phyloP scores from a whole-genome alignment of 2,329 filamentous ascomycete species.

The Aspergillus neotritici region DNA sequence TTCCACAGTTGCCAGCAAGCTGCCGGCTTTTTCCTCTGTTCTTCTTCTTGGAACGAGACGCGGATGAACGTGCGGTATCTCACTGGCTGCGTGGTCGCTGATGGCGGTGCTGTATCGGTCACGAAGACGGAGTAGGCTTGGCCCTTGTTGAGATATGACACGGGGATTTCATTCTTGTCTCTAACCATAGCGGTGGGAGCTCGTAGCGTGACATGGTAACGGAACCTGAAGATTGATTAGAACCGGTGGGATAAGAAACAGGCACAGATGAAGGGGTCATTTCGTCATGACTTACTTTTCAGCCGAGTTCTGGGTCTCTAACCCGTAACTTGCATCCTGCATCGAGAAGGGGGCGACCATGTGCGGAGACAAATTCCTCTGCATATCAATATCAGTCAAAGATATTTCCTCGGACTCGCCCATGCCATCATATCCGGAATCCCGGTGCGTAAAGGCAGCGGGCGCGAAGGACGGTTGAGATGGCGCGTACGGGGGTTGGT shows the following conservation, averaged over 20 bases:
- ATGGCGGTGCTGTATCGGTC: conserved; percentile 64
- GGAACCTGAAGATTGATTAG: conserved; percentile 53
- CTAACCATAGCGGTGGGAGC: conserved; percentile 93
- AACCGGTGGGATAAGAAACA: conserved; percentile 11
- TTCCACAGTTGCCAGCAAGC: conserved; percentile 93
- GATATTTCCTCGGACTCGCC: conserved; percentile 64
- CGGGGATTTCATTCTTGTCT: conserved; percentile 79
- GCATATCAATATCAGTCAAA: conserved; percentile 50
- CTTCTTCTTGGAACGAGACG: conserved; percentile 95
- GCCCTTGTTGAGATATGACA: conserved; percentile 98
- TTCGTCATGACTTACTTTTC: conserved; percentile 48
- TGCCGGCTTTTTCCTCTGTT: conserved; percentile 76
- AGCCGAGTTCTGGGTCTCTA: conserved; percentile 27
- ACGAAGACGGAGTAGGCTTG: conserved; percentile 87
- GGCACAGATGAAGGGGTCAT: not conserved
- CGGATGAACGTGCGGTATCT: conserved; percentile 86
- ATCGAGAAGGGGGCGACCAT: conserved; percentile 25
- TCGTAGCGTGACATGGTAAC: conserved; percentile 83
- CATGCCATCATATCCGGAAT: conserved; percentile 74
- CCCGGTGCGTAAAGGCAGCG: conserved; percentile 72
- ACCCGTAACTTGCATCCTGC: conserved; percentile 19
- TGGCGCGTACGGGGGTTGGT: conserved; percentile 67
- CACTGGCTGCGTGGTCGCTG: conserved; percentile 55
- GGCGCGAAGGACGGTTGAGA: conserved; percentile 59
- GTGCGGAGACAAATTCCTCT: conserved; percentile 51